A percentile compares a stretch with the other conserved stretches of the same genome.
phyloP scores from a whole-genome alignment of 129 eudicot species.

The Calendula officinalis region DNA sequence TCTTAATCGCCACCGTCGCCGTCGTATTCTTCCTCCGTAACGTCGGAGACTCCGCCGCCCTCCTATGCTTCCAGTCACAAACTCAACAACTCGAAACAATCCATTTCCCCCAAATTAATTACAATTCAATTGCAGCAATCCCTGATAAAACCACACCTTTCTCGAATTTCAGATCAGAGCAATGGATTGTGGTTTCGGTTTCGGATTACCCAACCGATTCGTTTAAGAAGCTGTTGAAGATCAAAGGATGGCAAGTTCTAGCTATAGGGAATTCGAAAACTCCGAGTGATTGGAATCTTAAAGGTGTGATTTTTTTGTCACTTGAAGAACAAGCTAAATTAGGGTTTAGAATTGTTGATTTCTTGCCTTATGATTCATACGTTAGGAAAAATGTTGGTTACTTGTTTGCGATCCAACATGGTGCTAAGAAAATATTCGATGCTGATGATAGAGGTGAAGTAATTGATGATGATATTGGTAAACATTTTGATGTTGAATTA shows the following conservation, averaged over 20 bases:
- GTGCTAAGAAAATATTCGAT: constrained; percentile 85
- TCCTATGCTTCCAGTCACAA: constrained; percentile 63
- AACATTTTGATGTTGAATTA: constrained; percentile 92
- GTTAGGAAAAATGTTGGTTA: constrained; percentile 89
- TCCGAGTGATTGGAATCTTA: constrained; percentile 73
- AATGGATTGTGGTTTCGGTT: constrained; percentile 88
- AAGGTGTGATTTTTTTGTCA: constrained; percentile 78
- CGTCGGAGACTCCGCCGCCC: constrained; percentile 66
- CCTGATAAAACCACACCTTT: constrained; percentile 50
- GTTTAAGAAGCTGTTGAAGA: constrained; percentile 43
- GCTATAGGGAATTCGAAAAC: constrained; percentile 84
- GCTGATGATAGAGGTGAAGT: constrained; percentile 94
- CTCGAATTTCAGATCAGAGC: constrained; percentile 61
- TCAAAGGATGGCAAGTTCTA: constrained; percentile 89
- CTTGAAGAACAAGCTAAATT: constrained; percentile 74
- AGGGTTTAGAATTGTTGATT: constrained; percentile 77
- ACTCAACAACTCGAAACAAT: constrained; percentile 51
- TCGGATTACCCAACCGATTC: constrained; percentile 69
- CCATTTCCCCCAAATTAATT: constrained; percentile 58
- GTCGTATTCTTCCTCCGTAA: constrained; percentile 74
- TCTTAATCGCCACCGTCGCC: constrained; percentile 57
- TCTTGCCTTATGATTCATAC: constrained; percentile 81
- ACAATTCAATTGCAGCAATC: constrained; percentile 45
- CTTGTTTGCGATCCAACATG: constrained; percentile 97
- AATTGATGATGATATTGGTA: constrained; percentile 82